phyloP scores from a whole-genome alignment of 805 yeast genomes.

The Lachancea sp. region DNA sequence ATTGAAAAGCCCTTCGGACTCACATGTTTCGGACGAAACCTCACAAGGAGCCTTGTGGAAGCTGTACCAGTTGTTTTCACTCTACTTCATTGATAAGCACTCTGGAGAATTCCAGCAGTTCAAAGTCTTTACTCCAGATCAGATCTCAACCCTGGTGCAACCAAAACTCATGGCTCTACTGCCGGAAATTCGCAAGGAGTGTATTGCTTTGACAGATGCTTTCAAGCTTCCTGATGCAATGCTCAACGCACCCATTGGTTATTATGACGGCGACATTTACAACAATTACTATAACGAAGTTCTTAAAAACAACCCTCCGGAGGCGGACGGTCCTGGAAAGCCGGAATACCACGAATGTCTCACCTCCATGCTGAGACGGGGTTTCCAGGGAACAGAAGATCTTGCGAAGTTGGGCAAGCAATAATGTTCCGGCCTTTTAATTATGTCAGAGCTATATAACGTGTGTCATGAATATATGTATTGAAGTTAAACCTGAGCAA shows the following conservation, averaged over 20 bases:
- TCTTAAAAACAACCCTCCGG: conserved; percentile 46
- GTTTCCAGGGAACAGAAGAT: conserved; percentile 31
- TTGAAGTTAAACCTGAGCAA: background rate
- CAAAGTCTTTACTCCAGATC: conserved; percentile 46
- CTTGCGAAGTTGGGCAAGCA: conserved; percentile 23
- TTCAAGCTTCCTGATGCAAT: conserved; percentile 76
- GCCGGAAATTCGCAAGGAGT: conserved; percentile 53
- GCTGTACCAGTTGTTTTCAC: conserved; percentile 57
- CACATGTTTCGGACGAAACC: conserved; percentile 24
- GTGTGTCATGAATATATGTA: background rate
- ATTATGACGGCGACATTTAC: conserved; percentile 75
- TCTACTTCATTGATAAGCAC: conserved; percentile 61
- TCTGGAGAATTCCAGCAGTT: conserved; percentile 66
- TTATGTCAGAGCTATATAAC: background rate
- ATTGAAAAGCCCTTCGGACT: conserved; percentile 12
- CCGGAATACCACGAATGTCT: conserved; percentile 34
- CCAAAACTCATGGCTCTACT: conserved; percentile 42
- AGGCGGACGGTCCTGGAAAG: conserved; percentile 47
- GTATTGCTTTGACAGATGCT: conserved; percentile 75
- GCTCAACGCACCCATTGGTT: conserved; percentile 78
- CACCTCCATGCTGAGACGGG: conserved; percentile 35
- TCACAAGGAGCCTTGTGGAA: conserved; percentile 46
- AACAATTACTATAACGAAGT: conserved; percentile 68
- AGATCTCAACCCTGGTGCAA: conserved; percentile 39
- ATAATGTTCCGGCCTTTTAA: background rate